Conservation (phyloP, 192 early-diverging fungal genomes). For the Bifiguratus adelaidae region DNA sequence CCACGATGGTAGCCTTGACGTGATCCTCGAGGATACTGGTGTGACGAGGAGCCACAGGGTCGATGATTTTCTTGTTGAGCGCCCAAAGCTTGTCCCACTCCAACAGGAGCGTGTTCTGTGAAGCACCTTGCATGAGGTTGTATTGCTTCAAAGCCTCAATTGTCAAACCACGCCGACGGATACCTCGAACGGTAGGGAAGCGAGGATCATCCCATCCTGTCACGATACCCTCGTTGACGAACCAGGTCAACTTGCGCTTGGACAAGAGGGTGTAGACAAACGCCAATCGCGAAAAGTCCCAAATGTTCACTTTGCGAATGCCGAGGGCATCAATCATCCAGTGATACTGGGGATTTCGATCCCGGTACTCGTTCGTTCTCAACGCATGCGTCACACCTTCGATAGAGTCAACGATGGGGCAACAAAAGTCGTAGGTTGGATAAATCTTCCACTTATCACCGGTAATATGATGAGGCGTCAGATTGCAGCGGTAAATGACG, state of each 20-base stretch:
- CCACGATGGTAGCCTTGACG: conserved; percentile 55
- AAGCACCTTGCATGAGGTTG: conserved; percentile 96
- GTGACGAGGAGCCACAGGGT: conserved; percentile 89
- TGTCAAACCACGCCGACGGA: conserved; percentile 94
- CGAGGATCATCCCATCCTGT: conserved; percentile 84
- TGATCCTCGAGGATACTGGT: conserved; percentile 61
- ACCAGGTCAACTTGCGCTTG: conserved; percentile 97
- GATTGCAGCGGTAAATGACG: conserved; percentile 91
- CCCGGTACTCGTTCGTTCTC: conserved; percentile 95
- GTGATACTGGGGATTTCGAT: conserved; percentile 92
- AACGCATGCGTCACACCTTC: conserved; percentile 99
- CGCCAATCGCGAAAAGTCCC: conserved; percentile 92
- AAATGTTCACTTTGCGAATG: conserved; percentile 83
- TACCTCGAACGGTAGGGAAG: conserved; percentile 84
- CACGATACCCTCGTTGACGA: conserved; percentile 81
- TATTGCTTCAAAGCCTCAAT: conserved; percentile 95
- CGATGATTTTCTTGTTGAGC: conserved; percentile 92
- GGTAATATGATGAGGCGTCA: conserved; percentile 80
- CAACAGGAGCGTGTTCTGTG: conserved; percentile 81
- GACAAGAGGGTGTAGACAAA: conserved; percentile 98
- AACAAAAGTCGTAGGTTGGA: conserved; percentile 97
- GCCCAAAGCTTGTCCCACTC: conserved; percentile 99
- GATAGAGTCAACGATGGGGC: conserved; percentile 89
- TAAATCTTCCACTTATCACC: conserved; percentile 92
- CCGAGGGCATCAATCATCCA: conserved; percentile 89